Conservation (phyloP, 1,284 basidiomycete species). For the Rugiboletus extremiorientalis region DNA sequence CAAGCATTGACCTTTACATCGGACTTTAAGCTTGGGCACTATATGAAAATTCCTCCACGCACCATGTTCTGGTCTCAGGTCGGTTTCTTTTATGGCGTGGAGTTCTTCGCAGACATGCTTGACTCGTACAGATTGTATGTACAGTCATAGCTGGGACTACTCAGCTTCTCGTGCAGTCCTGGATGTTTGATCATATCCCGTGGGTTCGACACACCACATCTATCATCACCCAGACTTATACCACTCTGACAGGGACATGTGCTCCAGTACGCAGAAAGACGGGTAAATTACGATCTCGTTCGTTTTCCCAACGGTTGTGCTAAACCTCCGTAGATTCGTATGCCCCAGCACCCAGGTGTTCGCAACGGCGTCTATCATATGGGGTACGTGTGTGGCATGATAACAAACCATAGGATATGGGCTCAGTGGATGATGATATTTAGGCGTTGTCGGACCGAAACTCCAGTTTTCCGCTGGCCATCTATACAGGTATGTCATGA, state of each 20-base stretch:
- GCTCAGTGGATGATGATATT: neutral
- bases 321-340: constrained; percentile 29
- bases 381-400: constrained; percentile 19
- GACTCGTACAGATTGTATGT: constrained; percentile 34
- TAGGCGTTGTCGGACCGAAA: constrained; percentile 41
- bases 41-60: constrained; percentile 54
- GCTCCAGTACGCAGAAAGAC: constrained; percentile 32
- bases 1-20: constrained; percentile 45
- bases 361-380: constrained; percentile 40
- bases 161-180: constrained; percentile 44
- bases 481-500: constrained; percentile 32
- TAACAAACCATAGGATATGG: neutral
- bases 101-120: neutral
- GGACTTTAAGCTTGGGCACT: constrained; percentile 50
- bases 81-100: neutral
- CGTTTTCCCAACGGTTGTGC: neutral
- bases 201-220: neutral
- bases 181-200: constrained; percentile 42
- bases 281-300: constrained; percentile 18
- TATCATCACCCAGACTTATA: neutral
- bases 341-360: constrained; percentile 40
- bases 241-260: constrained; percentile 29
- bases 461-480: constrained; percentile 40
- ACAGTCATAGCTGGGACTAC: constrained; percentile 42
- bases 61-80: constrained; percentile 44